A percentile compares a stretch with the other conserved stretches of the same genome.
phyloP scores from a whole-genome alignment of 345 rosid species.

The Iberis pinnata region DNA sequence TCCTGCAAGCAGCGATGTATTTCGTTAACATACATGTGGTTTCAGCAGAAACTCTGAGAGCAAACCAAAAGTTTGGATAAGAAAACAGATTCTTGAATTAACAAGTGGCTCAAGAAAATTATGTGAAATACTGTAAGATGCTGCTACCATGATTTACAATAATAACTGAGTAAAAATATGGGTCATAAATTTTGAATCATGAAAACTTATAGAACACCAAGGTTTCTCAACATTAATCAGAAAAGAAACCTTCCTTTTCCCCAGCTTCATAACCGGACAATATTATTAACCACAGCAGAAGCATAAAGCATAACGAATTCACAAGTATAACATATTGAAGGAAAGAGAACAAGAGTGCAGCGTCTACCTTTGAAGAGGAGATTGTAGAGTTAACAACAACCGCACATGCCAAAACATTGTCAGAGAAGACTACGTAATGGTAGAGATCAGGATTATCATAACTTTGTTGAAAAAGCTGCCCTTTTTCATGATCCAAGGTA shows the following conservation, averaged over 20 bases:
- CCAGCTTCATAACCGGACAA: too few species aligned
- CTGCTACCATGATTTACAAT: too few species aligned
- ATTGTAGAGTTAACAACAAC: slow-evolving; percentile 82
- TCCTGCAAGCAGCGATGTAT: slow-evolving; percentile 39
- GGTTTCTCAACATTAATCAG: not conserved
- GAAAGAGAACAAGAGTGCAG: slow-evolving; percentile 1
- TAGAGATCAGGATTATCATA: slow-evolving; percentile 47
- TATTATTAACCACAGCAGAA: slow-evolving; percentile 1
- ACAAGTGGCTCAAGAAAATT: not conserved
- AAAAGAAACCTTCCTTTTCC: slow-evolving; percentile 2
- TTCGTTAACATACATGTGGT: not conserved
- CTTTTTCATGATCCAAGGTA: slow-evolving; percentile 49
- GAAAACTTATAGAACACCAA: slow-evolving; percentile 12
- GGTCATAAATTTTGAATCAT: too few species aligned
- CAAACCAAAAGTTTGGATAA: slow-evolving; percentile 7
- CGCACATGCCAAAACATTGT: slow-evolving; percentile 80
- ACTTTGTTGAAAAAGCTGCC: slow-evolving; percentile 45
- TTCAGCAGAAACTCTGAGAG: slow-evolving; percentile 8
- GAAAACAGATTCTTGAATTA: slow-evolving; percentile 1
- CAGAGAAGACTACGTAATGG: slow-evolving; percentile 85
- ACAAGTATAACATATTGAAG: slow-evolving; percentile 2
- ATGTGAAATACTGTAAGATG: not conserved
- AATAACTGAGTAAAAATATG: too few species aligned
- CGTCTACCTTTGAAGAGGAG: slow-evolving; percentile 57
- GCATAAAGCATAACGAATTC: slow-evolving; percentile 11